A percentile compares a stretch with the other conserved stretches of the same genome.
Evolutionary conservation across 805 yeast genomes (phyloP).

Genomic region (Wickerhamomyces sydowiorum): DNA sequence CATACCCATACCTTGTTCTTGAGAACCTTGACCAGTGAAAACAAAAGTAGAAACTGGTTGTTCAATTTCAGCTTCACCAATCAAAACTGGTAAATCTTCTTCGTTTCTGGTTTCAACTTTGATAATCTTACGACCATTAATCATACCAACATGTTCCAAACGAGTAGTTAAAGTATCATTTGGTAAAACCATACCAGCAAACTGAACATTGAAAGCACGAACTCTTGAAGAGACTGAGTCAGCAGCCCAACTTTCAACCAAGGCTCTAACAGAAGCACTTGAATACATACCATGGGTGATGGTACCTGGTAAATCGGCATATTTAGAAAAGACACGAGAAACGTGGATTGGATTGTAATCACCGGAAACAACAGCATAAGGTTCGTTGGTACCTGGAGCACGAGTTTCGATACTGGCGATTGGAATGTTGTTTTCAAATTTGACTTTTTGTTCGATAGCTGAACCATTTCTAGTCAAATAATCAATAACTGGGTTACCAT

Average conservation of each 20-base stretch:
- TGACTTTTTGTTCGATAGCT: slow-evolving; percentile 89
- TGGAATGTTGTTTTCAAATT: slow-evolving; percentile 87
- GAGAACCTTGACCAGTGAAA: slow-evolving; percentile 99
- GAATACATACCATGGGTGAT: slow-evolving; percentile 99
- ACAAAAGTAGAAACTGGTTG: slow-evolving; percentile 96
- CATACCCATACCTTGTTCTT: slow-evolving; percentile 99
- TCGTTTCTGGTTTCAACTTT: slow-evolving; percentile 85
- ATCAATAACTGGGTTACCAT: slow-evolving; percentile 96
- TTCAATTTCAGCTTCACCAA: slow-evolving; percentile 98
- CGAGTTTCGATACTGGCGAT: slow-evolving; percentile 55
- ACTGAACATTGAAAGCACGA: slow-evolving; percentile 84
- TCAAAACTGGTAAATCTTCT: slow-evolving; percentile 74
- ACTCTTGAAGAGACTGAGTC: slow-evolving; percentile 94
- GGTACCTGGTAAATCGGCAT: slow-evolving; percentile 93
- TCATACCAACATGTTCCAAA: slow-evolving; percentile 96
- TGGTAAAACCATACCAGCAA: slow-evolving; percentile 97
- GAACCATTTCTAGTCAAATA: slow-evolving; percentile 88
- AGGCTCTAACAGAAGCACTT: slow-evolving; percentile 88
- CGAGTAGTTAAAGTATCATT: slow-evolving; percentile 83
- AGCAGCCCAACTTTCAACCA: slow-evolving; percentile 98
- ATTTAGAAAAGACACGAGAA: slow-evolving; percentile 87
- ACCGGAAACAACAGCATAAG: slow-evolving; percentile 95
- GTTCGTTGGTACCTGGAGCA: slow-evolving; percentile 94
- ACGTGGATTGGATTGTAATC: slow-evolving; percentile 99
- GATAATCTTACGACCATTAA: slow-evolving; percentile 96